Conservation (phyloP, 495 filamentous ascomycete genomes). For the Trichoderma reesei region DNA sequence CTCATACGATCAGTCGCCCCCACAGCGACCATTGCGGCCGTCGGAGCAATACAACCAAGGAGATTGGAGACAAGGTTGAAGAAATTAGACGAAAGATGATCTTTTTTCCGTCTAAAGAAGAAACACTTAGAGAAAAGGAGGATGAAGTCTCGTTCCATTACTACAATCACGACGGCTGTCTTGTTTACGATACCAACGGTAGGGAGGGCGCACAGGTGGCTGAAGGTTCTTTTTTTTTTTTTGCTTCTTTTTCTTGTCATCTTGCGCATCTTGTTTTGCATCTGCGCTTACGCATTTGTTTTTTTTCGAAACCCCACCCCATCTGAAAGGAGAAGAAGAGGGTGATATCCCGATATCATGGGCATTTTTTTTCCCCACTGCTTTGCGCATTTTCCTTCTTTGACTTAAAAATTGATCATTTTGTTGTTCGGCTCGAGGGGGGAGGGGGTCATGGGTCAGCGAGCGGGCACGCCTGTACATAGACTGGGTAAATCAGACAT, state of each 20-base stretch:
- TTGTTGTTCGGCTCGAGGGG: no score
- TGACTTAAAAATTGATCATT: no score
- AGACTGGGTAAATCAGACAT: no score
- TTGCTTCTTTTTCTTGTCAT: neutral
- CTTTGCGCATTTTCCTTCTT: no score
- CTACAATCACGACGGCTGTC: conserved; percentile 4
- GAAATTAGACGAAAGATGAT: neutral
- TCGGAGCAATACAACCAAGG: neutral
- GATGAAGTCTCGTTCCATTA: neutral
- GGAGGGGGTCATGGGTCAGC: no score
- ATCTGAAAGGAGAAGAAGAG: no score
- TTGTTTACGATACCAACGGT: conserved; percentile 7
- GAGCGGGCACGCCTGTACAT: no score
- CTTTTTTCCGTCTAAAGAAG: neutral
- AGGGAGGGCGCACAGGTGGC: conserved; percentile 4
- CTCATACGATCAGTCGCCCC: conserved; percentile 20
- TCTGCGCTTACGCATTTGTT: no score
- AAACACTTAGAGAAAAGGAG: neutral
- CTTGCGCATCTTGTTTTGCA: no score
- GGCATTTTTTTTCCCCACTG: no score
- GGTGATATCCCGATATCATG: no score
- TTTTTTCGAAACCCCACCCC: no score
- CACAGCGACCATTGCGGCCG: conserved; percentile 14
- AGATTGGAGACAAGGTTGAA: neutral
- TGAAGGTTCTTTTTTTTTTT: neutral